phyloP scores from a whole-genome alignment of 73 alveolate genomes.

The Tetrahymena elliotti region DNA sequence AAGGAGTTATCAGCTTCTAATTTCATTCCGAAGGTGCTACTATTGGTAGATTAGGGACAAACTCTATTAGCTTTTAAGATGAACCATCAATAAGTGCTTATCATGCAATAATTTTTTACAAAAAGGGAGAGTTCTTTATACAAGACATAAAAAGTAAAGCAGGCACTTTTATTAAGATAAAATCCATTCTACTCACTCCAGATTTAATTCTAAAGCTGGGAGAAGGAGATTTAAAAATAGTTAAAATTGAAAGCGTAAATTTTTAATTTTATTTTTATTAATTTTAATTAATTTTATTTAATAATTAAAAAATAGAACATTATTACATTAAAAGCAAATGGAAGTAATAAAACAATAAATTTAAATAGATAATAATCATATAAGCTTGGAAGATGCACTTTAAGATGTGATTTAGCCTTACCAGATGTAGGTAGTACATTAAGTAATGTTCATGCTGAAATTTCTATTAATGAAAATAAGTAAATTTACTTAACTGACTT shows the following conservation, averaged over 20 bases:
- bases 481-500: not conserved
- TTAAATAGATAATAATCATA: not conserved
- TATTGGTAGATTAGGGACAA: not conserved
- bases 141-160: not conserved
- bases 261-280: not conserved
- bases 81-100: not conserved
- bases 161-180: not conserved
- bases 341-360: not conserved
- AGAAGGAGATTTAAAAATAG: not conserved
- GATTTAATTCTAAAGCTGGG: not conserved
- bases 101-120: not conserved
- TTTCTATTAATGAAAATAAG: not conserved
- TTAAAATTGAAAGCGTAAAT: not conserved
- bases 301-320: not conserved
- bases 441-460: not conserved
- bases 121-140: not conserved
- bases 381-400: not conserved
- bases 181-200: not conserved
- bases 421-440: not conserved
- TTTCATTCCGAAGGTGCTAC: not conserved
- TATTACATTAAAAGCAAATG: not conserved
- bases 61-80: not conserved
- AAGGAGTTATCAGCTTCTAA: not conserved
- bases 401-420: not conserved
- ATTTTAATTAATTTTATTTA: not conserved